These are phyloP conservation scores for Cutaneotrichosporon sp. DNA, from an alignment of 1,284 basidiomycete genomes.

Conservation along the genomic window DNA sequence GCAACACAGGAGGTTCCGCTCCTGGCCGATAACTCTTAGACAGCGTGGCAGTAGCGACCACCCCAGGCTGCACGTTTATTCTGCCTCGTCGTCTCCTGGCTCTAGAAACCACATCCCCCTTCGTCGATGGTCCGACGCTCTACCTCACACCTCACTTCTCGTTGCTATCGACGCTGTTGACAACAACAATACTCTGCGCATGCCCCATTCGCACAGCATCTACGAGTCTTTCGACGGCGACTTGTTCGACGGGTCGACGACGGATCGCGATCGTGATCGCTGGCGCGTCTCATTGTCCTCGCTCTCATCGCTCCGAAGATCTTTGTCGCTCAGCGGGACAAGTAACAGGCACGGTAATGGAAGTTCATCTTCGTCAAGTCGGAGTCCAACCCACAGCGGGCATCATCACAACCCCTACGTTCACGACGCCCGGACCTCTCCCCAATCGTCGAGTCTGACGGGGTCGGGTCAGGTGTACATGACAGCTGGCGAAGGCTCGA, in stretches of 20 bases:
- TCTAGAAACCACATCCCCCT: not conserved
- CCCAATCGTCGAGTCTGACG: slow-evolving; percentile 33
- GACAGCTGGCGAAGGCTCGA: not conserved
- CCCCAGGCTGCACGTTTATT: not conserved
- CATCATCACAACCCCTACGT: slow-evolving; percentile 45
- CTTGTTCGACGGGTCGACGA: not conserved
- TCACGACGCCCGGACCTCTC: slow-evolving; percentile 64
- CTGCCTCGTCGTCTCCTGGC: not conserved
- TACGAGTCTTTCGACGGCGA: not conserved
- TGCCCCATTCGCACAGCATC: not conserved
- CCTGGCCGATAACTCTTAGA: not conserved
- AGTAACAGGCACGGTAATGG: not conserved
- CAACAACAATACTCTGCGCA: not conserved
- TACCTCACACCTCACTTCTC: not conserved
- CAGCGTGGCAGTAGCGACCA: too few relatives aligned
- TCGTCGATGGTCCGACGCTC: not conserved
- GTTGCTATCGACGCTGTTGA: not conserved
- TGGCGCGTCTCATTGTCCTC: not conserved
- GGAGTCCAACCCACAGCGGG: too few relatives aligned
- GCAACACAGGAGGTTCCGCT: not conserved
- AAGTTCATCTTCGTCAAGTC: too few relatives aligned
- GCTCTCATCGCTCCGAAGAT: not conserved
- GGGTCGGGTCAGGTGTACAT: not conserved
- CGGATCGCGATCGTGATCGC: not conserved
- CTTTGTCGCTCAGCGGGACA: not conserved